Conservation (phyloP, 176 grass and related monocot species). For the Cenchrus americanus region DNA sequence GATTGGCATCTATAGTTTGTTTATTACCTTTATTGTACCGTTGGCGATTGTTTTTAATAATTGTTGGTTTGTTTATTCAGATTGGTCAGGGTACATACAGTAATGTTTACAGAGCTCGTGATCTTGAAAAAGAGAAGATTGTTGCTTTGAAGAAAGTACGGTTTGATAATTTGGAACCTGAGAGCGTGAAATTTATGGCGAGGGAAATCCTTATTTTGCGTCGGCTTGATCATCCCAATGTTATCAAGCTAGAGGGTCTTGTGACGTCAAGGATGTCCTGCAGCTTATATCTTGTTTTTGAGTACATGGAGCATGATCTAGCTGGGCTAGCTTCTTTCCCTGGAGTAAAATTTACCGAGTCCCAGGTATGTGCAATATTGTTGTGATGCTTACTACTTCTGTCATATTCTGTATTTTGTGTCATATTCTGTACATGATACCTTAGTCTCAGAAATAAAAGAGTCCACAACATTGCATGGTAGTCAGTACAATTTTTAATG, state of each 20-base stretch:
- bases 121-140: conserved; percentile 89
- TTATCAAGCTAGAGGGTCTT: conserved; percentile 96
- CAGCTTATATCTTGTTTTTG: conserved; percentile 99
- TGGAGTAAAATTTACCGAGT: conserved; percentile 84
- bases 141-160: conserved; percentile 99
- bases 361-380: conserved; percentile 63
- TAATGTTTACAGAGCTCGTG: conserved; percentile 89
- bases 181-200: conserved; percentile 99
- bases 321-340: conserved; percentile 91
- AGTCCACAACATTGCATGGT: neutral
- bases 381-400: neutral
- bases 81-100: conserved; percentile 99
- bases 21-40: neutral
- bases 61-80: conserved; percentile 58
- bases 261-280: conserved; percentile 99
- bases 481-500: neutral
- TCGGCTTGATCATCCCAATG: conserved; percentile 95
- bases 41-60: neutral
- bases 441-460: neutral
- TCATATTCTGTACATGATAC: conserved; percentile 1
- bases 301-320: conserved; percentile 99
- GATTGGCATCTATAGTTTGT: neutral
- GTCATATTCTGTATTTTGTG: neutral
- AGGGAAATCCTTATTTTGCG: conserved; percentile 96
- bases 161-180: conserved; percentile 97